phyloP scores from a whole-genome alignment of 2,329 filamentous ascomycete species.

The Hypoxylon sp. region DNA sequence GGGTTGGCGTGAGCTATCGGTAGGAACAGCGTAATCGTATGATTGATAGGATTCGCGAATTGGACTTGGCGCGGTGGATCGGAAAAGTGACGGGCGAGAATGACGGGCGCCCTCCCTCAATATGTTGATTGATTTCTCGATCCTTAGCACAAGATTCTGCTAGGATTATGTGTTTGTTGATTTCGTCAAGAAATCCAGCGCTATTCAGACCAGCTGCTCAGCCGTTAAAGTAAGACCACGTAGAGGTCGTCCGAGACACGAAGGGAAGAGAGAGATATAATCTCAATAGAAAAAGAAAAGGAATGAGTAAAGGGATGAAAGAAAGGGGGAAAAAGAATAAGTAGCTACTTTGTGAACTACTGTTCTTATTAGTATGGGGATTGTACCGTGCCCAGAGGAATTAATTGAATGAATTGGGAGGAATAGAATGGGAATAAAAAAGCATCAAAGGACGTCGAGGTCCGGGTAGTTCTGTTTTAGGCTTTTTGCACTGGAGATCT shows the following conservation, averaged over 20 bases:
- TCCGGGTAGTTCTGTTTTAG: slow-evolving; percentile 31
- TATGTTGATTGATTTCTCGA: slow-evolving; percentile 15
- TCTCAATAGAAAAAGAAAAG: slow-evolving; percentile 9
- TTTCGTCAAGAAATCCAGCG: slow-evolving; percentile 38
- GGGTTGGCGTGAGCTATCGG: background rate
- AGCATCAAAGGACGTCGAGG: slow-evolving; percentile 23
- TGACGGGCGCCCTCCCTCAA: background rate
- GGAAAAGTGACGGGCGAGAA: slow-evolving; percentile 2
- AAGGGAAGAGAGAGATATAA: slow-evolving; percentile 10
- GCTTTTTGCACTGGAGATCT: slow-evolving; percentile 38
- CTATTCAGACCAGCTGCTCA: slow-evolving; percentile 45
- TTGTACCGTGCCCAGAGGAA: slow-evolving; percentile 27
- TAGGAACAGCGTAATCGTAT: slow-evolving; percentile 17
- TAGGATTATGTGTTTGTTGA: slow-evolving; percentile 19
- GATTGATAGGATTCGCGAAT: slow-evolving; percentile 12
- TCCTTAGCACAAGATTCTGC: background rate
- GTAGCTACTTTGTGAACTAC: slow-evolving; percentile 6
- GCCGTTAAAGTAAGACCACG: slow-evolving; percentile 24
- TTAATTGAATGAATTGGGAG: slow-evolving; percentile 20
- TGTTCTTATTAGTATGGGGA: slow-evolving; percentile 24
- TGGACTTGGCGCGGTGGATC: slow-evolving; percentile 13
- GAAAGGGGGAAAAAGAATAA: slow-evolving; percentile 11
- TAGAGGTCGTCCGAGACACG: slow-evolving; percentile 8
- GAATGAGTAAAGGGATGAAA: slow-evolving; percentile 8
- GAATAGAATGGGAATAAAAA: slow-evolving; percentile 18